phyloP scores from a whole-genome alignment of 805 yeast genomes.

The Teunomyces aglyptinius region DNA sequence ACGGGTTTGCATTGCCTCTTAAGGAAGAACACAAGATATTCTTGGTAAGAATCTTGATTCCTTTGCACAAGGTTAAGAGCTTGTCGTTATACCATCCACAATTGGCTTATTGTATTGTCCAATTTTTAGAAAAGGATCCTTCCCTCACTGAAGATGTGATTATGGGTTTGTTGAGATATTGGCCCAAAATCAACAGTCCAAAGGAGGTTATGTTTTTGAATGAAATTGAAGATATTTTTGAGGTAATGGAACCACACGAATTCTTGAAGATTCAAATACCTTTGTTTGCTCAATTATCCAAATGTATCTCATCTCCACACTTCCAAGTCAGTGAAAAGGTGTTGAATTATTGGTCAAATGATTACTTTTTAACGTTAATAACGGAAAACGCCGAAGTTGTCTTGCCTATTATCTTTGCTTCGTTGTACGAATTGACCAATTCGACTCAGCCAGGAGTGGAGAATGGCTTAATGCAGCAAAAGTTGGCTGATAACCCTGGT shows the following conservation, averaged over 20 bases:
- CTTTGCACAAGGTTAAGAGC: conserved; percentile 88
- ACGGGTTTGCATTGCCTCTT: conserved; percentile 95
- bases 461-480: conserved; percentile 40
- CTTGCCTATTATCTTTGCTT: conserved; percentile 86
- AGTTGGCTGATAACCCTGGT: conserved; percentile 35
- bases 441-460: conserved; percentile 44
- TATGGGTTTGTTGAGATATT: conserved; percentile 85
- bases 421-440: conserved; percentile 79
- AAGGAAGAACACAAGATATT: conserved; percentile 96
- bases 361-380: conserved; percentile 83
- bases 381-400: conserved; percentile 92
- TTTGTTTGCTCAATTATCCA: conserved; percentile 86
- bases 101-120: conserved; percentile 94
- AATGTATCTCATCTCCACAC: conserved; percentile 91
- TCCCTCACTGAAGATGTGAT: conserved; percentile 91
- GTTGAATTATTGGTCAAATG: conserved; percentile 90
- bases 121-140: conserved; percentile 94
- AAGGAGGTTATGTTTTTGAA: conserved; percentile 95
- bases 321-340: conserved; percentile 97
- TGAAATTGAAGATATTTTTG: conserved; percentile 95
- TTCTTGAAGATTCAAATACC: conserved; percentile 91
- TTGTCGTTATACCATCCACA: conserved; percentile 93
- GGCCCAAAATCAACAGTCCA: conserved; percentile 96
- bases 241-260: conserved; percentile 91
- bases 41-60: conserved; percentile 79